Conservation (phyloP, 148 eudicot genomes). For the Silene uniflora region DNA sequence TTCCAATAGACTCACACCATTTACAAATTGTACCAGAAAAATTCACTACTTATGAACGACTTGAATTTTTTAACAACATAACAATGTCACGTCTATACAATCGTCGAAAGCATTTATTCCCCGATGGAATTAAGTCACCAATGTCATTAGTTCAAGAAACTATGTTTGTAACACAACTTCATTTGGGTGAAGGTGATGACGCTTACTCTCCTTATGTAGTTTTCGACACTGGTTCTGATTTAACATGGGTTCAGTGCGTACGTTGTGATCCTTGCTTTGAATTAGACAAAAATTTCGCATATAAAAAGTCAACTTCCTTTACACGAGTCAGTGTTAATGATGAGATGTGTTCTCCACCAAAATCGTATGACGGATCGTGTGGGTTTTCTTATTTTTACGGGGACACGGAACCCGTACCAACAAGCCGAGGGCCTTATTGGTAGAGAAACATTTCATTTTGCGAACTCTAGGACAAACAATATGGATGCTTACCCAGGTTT, state of each 20-base stretch:
- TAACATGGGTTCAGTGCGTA: slow-evolving; percentile 21
- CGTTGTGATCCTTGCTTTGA: too few relatives aligned
- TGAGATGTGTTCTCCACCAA: not conserved
- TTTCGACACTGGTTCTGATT: slow-evolving; percentile 3
- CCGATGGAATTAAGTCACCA: not conserved
- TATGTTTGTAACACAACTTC: not conserved
- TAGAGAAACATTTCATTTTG: too few relatives aligned
- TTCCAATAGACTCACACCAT: too few relatives aligned
- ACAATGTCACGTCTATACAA: not conserved
- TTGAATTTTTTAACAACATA: slow-evolving; percentile 15
- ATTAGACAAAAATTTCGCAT: too few relatives aligned
- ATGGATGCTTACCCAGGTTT: too few relatives aligned
- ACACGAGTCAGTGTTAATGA: too few relatives aligned
- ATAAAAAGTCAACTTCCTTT: too few relatives aligned
- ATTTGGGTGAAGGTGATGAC: not conserved
- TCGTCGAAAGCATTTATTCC: too few relatives aligned
- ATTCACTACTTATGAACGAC: too few relatives aligned
- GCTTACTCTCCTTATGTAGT: not conserved
- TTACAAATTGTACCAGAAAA: too few relatives aligned
- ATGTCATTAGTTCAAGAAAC: not conserved
- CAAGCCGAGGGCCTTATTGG: not conserved
- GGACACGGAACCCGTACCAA: too few relatives aligned
- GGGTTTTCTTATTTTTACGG: not conserved
- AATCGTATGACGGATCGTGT: not conserved
- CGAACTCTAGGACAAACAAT: too few relatives aligned